Percentiles rank a stretch among this genome's conserved stretches.
phyloP scores from a whole-genome alignment of 371 early-diverging fungal species.

The Cokeromyces recurvatus region DNA sequence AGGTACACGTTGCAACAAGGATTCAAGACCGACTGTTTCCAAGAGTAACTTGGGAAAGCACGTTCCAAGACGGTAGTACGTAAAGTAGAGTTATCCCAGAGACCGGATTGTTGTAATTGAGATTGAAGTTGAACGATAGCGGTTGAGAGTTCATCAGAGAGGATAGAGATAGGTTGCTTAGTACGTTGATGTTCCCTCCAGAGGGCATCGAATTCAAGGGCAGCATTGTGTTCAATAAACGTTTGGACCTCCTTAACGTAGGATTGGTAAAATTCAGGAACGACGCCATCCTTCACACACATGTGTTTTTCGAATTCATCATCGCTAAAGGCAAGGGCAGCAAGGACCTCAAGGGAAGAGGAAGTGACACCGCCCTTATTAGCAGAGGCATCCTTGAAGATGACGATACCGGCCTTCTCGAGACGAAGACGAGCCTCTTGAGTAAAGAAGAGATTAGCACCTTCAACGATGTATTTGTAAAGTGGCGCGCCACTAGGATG shows the following conservation, averaged over 20 bases:
- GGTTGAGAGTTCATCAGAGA: conserved; percentile 88
- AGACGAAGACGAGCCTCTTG: conserved; percentile 96
- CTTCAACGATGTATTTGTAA: conserved; percentile 98
- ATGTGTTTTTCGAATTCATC: conserved; percentile 86
- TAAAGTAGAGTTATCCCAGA: conserved; percentile 90
- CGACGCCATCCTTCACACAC: conserved; percentile 76
- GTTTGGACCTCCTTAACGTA: conserved; percentile 91
- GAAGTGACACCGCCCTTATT: conserved; percentile 99
- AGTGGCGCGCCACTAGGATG: conserved; percentile 83
- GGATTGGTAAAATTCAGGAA: conserved; percentile 85
- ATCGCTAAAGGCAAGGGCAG: conserved; percentile 91
- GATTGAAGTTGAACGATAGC: conserved; percentile 93
- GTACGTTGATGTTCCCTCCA: conserved; percentile 87
- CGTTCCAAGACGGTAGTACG: conserved; percentile 79
- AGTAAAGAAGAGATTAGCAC: conserved; percentile 98
- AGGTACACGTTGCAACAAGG: conserved; percentile 83
- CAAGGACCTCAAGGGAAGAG: conserved; percentile 94
- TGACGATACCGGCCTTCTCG: conserved; percentile 88
- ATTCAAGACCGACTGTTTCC: conserved; percentile 84
- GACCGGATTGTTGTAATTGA: conserved; percentile 83
- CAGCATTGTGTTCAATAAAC: conserved; percentile 92
- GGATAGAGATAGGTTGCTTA: conserved; percentile 71
- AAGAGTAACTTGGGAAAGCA: conserved; percentile 92
- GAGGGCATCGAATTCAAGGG: conserved; percentile 90
- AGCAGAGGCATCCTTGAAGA: conserved; percentile 98